phyloP scores from a whole-genome alignment of 2,329 filamentous ascomycete genomes.

The Cladobotryum mycophilum region DNA sequence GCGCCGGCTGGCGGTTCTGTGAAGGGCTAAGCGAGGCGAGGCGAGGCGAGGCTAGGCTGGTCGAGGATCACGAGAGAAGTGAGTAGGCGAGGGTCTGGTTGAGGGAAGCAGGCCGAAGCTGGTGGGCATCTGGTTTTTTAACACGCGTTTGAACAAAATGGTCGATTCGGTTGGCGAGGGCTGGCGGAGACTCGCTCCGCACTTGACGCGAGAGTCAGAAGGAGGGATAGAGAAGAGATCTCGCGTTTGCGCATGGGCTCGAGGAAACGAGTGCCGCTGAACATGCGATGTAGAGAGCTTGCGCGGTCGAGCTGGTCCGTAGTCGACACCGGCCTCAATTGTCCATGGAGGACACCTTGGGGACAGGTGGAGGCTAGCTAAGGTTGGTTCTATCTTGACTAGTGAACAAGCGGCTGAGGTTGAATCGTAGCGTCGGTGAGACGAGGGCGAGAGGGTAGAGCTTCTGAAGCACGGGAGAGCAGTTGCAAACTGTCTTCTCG shows the following conservation, averaged over 20 bases:
- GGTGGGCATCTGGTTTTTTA: conserved; percentile 21
- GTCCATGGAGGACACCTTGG: conserved; percentile 6
- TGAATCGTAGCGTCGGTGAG: conserved; percentile 4
- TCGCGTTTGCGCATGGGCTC: conserved; percentile 36
- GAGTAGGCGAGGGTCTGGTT: conserved; percentile 4
- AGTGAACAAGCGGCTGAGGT: conserved; percentile 4
- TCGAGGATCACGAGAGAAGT: conserved; percentile 15
- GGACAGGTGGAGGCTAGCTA: not conserved
- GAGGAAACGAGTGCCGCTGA: conserved; percentile 16
- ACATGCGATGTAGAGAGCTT: conserved; percentile 15
- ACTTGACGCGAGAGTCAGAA: conserved; percentile 26
- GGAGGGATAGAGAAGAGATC: conserved; percentile 25
- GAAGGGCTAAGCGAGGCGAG: conserved; percentile 13
- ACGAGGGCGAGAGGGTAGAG: conserved; percentile 5
- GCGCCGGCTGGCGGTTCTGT: conserved; percentile 26
- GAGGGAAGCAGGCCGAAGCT: conserved; percentile 12
- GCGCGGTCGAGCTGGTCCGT: conserved; percentile 8
- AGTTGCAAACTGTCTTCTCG: conserved; percentile 16
- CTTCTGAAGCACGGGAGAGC: conserved; percentile 7
- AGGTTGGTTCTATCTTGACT: conserved; percentile 3
- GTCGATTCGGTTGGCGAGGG: conserved; percentile 11
- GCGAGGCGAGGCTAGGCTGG: no score
- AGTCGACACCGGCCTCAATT: conserved; percentile 11
- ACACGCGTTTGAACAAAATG: conserved; percentile 5
- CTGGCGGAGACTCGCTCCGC: conserved; percentile 17